Conservation (phyloP, 108 stramenopile genomes). For the Schizochytrium sp. region DNA sequence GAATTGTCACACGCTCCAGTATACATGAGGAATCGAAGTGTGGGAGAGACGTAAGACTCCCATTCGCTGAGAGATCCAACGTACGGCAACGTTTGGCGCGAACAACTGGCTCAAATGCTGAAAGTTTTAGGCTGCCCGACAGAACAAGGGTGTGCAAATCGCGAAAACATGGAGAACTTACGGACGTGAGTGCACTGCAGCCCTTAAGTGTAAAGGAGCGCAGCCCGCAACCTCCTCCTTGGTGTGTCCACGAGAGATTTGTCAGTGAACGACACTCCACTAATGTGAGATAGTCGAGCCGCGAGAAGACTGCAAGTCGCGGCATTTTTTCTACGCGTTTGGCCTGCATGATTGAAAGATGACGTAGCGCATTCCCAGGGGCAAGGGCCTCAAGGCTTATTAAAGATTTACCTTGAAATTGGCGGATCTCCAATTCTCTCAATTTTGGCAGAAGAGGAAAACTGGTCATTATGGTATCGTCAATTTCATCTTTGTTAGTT, state of each 20-base stretch:
- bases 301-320: background rate
- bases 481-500: background rate
- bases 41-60: background rate
- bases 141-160: background rate
- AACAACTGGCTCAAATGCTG: background rate
- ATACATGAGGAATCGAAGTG: background rate
- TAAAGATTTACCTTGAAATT: background rate
- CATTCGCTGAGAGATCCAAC: background rate
- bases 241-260: constrained; percentile 1
- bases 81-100: background rate
- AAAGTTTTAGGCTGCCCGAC: background rate
- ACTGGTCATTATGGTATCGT: background rate
- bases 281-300: background rate
- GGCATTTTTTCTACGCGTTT: background rate
- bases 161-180: background rate
- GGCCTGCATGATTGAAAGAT: background rate
- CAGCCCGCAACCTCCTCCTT: background rate
- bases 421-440: background rate
- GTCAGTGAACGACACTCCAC: background rate
- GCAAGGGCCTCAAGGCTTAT: background rate
- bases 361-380: background rate
- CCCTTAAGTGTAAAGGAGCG: background rate
- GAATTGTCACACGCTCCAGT: background rate
- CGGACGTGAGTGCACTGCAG: background rate
- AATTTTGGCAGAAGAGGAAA: background rate